Evolutionary conservation across 73 alveolate species (phyloP), one percentile per base, ranked within the genome.

Genomic region (Tetrahymena elliotti): DNA sequence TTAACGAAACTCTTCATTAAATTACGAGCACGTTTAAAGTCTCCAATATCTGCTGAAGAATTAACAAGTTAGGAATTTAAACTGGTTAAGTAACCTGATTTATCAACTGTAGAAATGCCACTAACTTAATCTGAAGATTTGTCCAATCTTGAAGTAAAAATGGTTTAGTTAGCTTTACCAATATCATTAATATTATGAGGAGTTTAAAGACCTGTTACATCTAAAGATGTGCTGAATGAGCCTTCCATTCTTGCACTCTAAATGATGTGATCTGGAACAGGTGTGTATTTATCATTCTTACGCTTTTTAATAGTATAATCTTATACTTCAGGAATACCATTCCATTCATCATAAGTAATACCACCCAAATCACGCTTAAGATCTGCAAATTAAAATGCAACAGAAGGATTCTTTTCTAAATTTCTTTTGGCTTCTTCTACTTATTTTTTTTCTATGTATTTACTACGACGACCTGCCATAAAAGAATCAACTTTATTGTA

Each of bases 21-120:
- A 41, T 95, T 83, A 93, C 99, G 97, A 3, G 99, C 99, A 94
- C 98, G 98, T 93, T 98, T 98, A 84, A 98, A 96, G 96, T 99
- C 99, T 88, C 98, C 98, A 15, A 98, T 96, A 41, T 98, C 99
- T 37, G 95, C 93, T 11, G 34, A 88, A 40, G 93, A 41, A 40
- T 83, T 92, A 53, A 95, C 38, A 16, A 92, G 40, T 93, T 93
- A 40, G 20, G 95, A 41, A n/a, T 94, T 94, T 37, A 97, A 41
- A 38, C 95, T 95, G n/a, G 99, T 97, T 92, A 97, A 24, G 38
- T 93, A 93, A 10, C 96, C 96, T 52, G 41, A 33, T 15, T 93
- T 93, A 68, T 93, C 94, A n/a, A 93, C 96, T 40, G 96, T 68
- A 37, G 83, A 93, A 47, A 93, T 35, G 8, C 41, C 92, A 35